Percentiles rank a stretch among this genome's conserved stretches.
phyloP scores from a whole-genome alignment of 1,284 basidiomycete species.

The Cerrena zonata region DNA sequence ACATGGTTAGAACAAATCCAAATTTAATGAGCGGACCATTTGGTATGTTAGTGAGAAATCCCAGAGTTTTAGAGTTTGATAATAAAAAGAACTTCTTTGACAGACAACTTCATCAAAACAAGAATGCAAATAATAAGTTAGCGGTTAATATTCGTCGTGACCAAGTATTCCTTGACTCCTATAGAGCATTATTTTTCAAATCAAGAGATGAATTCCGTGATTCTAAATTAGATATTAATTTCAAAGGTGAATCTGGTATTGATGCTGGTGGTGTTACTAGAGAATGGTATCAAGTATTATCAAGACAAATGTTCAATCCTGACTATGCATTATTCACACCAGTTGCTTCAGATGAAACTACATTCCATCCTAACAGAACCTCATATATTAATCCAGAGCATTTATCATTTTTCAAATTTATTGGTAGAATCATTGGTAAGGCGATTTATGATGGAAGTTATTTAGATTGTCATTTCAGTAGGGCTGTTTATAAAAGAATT shows the following conservation, averaged over 20 bases:
- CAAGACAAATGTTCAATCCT: constrained; percentile 99
- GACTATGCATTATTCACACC: constrained; percentile 98
- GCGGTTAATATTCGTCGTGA: constrained; percentile 90
- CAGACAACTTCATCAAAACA: constrained; percentile 84
- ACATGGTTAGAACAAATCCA: constrained; percentile 97
- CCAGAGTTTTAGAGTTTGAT: constrained; percentile 97
- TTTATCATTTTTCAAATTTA: constrained; percentile 96
- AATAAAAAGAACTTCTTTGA: constrained; percentile 99
- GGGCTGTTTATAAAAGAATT: constrained; percentile 90
- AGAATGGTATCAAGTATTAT: constrained; percentile 98
- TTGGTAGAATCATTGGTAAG: constrained; percentile 94
- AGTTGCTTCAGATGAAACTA: constrained; percentile 84
- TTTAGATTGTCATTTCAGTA: constrained; percentile 98
- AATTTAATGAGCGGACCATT: constrained; percentile 98
- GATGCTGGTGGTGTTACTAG: constrained; percentile 97
- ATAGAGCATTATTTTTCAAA: constrained; percentile 84
- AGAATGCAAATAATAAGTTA: constrained; percentile 79
- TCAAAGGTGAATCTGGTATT: constrained; percentile 96
- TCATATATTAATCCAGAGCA: constrained; percentile 94
- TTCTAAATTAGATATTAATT: constrained; percentile 94
- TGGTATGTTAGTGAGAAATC: constrained; percentile 91
- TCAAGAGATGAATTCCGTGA: constrained; percentile 95
- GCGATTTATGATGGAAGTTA: constrained; percentile 91
- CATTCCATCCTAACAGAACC: constrained; percentile 95
- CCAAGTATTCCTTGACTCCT: constrained; percentile 96